These are phyloP conservation scores for Emmonsiellopsis sp. DNA, from an alignment of 2,329 filamentous ascomycete genomes.

Conservation along the genomic window DNA sequence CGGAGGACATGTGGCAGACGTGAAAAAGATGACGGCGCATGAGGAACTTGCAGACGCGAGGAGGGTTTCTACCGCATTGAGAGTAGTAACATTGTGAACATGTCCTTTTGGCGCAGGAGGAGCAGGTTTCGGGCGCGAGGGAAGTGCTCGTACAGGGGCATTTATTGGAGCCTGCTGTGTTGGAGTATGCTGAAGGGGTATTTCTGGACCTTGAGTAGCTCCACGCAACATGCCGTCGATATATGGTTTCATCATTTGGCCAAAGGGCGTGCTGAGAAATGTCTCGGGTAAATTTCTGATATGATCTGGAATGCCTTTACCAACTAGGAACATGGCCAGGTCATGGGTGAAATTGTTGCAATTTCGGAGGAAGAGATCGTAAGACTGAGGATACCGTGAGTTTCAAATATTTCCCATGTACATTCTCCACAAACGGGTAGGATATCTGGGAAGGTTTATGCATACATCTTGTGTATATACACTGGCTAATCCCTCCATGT, in stretches of 20 bases:
- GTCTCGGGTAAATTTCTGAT: constrained; percentile 78
- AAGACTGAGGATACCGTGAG: constrained; percentile 47
- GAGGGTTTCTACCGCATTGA: constrained; percentile 51
- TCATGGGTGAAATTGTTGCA: constrained; percentile 98
- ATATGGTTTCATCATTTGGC: constrained; percentile 75
- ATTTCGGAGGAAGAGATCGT: constrained; percentile 83
- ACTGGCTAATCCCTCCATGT: constrained; percentile 69
- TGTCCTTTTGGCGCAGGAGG: constrained; percentile 22
- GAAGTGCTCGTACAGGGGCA: constrained; percentile 10
- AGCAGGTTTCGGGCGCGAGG: constrained; percentile 6
- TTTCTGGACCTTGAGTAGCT: constrained; percentile 49
- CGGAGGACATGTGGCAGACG: constrained; percentile 73
- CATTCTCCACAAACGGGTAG: not conserved
- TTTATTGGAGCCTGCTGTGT: constrained; percentile 9
- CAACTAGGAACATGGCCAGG: constrained; percentile 78
- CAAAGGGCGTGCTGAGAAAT: constrained; percentile 78
- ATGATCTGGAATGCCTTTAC: constrained; percentile 76
- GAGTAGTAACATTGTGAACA: constrained; percentile 53
- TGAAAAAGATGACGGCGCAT: constrained; percentile 84
- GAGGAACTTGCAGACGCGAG: constrained; percentile 53
- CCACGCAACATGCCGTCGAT: constrained; percentile 55
- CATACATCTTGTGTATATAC: constrained; percentile 71
- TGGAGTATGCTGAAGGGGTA: constrained; percentile 10
- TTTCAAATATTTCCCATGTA: not conserved
- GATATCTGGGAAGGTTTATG: not conserved